Percentiles rank a stretch among this genome's conserved stretches.
Conservation (phyloP, 805 yeast species). For the Candida koratica region DNA sequence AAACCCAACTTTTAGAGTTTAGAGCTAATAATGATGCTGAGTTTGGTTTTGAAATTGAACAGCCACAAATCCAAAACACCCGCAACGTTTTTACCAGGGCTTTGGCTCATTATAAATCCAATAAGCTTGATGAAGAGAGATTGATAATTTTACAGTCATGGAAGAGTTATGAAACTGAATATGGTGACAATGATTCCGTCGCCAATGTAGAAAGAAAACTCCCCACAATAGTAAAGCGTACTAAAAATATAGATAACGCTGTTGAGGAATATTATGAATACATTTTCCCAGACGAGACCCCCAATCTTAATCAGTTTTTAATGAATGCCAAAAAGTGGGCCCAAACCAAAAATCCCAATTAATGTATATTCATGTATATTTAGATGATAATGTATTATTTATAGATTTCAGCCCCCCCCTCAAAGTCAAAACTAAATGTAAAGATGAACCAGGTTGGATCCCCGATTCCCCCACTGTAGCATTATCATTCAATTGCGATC, state of each 20-base stretch:
- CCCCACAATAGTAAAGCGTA: slow-evolving; percentile 52
- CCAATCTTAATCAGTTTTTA: slow-evolving; percentile 34
- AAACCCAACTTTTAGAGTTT: slow-evolving; percentile 43
- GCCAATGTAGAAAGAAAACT: slow-evolving; percentile 39
- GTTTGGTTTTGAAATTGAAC: slow-evolving; percentile 48
- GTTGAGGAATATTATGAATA: slow-evolving; percentile 58
- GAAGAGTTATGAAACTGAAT: slow-evolving; percentile 56
- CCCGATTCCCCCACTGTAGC: slow-evolving; percentile 67
- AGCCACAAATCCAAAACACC: slow-evolving; percentile 47
- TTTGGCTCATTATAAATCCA: slow-evolving; percentile 37
- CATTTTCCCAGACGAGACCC: slow-evolving; percentile 62
- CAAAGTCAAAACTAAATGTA: slow-evolving; percentile 86
- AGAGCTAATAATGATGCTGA: slow-evolving; percentile 44
- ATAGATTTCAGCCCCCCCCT: no score
- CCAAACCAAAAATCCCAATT: not conserved
- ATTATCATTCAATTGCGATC: slow-evolving; percentile 89
- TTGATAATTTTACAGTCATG: slow-evolving; percentile 56
- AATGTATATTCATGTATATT: no score
- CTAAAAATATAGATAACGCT: slow-evolving; percentile 41
- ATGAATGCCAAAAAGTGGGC: slow-evolving; percentile 42
- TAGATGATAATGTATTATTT: not conserved
- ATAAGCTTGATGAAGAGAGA: slow-evolving; percentile 37
- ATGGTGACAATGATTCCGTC: slow-evolving; percentile 49
- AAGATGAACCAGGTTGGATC: slow-evolving; percentile 78
- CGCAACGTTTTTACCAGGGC: slow-evolving; percentile 59